These are phyloP conservation scores for Didymella glomerata DNA, from an alignment of 2,329 filamentous ascomycete species.

Conservation along the genomic window DNA sequence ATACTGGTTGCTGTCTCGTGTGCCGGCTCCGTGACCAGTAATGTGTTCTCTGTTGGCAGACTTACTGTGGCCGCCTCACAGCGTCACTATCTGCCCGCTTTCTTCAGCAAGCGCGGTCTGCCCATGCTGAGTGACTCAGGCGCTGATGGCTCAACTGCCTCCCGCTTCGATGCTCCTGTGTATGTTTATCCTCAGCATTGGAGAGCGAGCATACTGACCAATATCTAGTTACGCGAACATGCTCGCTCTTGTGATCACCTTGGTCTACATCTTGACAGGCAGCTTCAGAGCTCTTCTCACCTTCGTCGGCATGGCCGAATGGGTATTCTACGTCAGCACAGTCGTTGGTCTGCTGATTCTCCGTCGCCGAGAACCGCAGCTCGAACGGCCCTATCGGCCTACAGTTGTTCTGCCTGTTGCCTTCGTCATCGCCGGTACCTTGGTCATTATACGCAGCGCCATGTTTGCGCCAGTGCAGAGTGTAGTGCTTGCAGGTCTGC, in stretches of 20 bases:
- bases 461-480: conserved; percentile 66
- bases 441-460: conserved; percentile 67
- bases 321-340: conserved; percentile 71
- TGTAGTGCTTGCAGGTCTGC: conserved; percentile 60
- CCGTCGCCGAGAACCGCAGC: conserved; percentile 63
- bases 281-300: conserved; percentile 69
- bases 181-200: conserved; percentile 18
- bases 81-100: conserved; percentile 45
- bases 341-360: conserved; percentile 67
- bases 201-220: conserved; percentile 18
- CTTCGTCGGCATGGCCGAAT: conserved; percentile 55
- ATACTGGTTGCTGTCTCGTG: conserved; percentile 68
- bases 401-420: conserved; percentile 59
- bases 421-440: conserved; percentile 67
- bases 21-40: conserved; percentile 68
- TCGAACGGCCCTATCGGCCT: conserved; percentile 66
- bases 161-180: conserved; percentile 46
- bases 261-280: conserved; percentile 67
- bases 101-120: conserved; percentile 44
- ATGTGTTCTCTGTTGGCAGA: conserved; percentile 68
- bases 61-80: conserved; percentile 66
- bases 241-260: conserved; percentile 48
- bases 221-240: conserved; percentile 39
- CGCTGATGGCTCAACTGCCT: conserved; percentile 7
- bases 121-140: conserved; percentile 21